These are phyloP conservation scores for Exserohilum turcica DNA, from an alignment of 2,329 filamentous ascomycete genomes.

Conservation along the genomic window DNA sequence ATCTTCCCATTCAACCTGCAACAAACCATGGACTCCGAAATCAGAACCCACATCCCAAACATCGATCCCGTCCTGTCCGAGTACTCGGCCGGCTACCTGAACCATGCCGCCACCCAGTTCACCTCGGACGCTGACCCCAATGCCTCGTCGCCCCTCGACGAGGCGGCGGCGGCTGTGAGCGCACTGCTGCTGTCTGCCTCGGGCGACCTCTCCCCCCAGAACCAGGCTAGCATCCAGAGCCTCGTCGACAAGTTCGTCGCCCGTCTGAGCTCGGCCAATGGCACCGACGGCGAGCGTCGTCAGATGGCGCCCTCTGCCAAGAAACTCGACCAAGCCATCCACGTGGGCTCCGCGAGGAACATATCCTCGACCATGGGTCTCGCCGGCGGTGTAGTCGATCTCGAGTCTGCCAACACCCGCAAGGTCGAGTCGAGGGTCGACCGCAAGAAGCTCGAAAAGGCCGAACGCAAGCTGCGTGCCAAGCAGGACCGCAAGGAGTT, in stretches of 20 bases:
- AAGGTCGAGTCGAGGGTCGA: conserved; percentile 98
- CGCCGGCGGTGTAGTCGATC: conserved; percentile 80
- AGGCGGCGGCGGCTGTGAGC: conserved; percentile 84
- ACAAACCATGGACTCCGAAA: conserved; percentile 86
- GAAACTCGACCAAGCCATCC: conserved; percentile 90
- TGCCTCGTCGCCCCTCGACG: conserved; percentile 75
- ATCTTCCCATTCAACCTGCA: conserved; percentile 27
- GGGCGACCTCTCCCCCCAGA: conserved; percentile 72
- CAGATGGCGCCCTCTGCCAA: conserved; percentile 77
- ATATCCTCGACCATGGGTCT: conserved; percentile 95
- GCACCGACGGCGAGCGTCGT: conserved; percentile 66
- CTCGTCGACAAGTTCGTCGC: conserved; percentile 90
- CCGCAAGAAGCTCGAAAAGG: conserved; percentile 98
- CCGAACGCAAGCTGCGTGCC: conserved; percentile 93
- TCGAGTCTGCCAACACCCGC: conserved; percentile 88
- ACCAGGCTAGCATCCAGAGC: conserved; percentile 77
- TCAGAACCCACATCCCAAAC: conserved; percentile 80
- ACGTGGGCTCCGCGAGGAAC: conserved; percentile 91
- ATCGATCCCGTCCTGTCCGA: conserved; percentile 89
- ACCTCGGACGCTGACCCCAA: conserved; percentile 71
- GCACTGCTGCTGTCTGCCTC: conserved; percentile 92
- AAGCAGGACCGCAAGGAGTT: conserved; percentile 99
- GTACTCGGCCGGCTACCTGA: conserved; percentile 92
- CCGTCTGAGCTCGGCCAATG: conserved; percentile 76
- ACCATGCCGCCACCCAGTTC: conserved; percentile 87